phyloP scores from a whole-genome alignment of 208 protist genomes.

The Trypanosoma rangeli region DNA sequence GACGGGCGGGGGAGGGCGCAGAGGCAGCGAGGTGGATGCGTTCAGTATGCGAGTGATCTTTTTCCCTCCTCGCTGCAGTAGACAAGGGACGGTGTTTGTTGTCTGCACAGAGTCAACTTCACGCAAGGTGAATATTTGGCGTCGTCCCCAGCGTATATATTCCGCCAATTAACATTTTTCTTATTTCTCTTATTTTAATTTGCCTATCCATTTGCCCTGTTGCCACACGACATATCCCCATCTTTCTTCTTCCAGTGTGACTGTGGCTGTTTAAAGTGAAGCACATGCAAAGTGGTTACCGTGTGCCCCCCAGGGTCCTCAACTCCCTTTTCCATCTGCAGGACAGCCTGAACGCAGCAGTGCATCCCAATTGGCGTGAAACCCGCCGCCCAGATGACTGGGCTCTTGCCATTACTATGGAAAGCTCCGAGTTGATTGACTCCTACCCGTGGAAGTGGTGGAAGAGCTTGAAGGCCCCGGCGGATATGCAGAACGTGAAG shows the following conservation, averaged over 20 bases:
- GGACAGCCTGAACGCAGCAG: conserved; percentile 80
- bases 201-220: neutral
- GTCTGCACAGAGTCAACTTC: neutral
- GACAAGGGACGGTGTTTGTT: no score
- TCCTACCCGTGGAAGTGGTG: conserved; percentile 95
- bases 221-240: neutral
- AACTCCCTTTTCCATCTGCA: conserved; percentile 71
- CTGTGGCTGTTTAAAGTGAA: conserved; percentile 40
- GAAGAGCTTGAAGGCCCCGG: conserved; percentile 81
- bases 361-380: conserved; percentile 70
- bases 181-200: neutral
- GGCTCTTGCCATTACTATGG: conserved; percentile 89
- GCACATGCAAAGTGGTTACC: conserved; percentile 25
- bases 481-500: conserved; percentile 85
- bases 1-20: neutral
- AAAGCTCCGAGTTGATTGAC: conserved; percentile 85
- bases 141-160: neutral
- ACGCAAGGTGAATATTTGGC: neutral
- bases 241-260: neutral
- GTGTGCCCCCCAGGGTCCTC: conserved; percentile 46
- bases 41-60: neutral
- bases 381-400: conserved; percentile 79
- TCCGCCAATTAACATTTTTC: neutral
- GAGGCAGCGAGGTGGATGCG: neutral
- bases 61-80: neutral